Base-by-base conservation (phyloP, 1,139 yeast genomes). In the Hanseniaspora gamundiae region DNA sequence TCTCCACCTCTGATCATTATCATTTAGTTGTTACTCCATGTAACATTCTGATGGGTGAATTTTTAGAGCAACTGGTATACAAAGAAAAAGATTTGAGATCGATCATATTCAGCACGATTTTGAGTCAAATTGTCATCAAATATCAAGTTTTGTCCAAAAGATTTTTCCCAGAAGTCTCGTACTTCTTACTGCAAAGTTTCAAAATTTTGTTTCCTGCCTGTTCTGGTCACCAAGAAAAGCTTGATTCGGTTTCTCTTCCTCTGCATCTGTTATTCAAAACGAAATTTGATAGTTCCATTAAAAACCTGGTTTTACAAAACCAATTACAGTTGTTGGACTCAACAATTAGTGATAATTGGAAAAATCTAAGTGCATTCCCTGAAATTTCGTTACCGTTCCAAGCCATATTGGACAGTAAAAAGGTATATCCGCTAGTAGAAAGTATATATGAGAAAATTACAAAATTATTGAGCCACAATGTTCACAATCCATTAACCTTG, bases 1-100 rank as follows among this genome's bases (percentile, higher is more conserved):
- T 83, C 57, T 87, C 98, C 1, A 85, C 96, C 1, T 91, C 98
- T 0, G 99, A 93, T 68, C 93, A 87, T 58, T 91, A 85, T 62
- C 97, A 93, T 68, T 70, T 86, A 50, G 81, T 91, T 16, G 88
- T 80, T 4, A 87, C 96, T 0, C 95, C 97, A 2, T 73, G 93
- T 2, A 67, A 77, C 33, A 73, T 91, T 35, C 62, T 86, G 39
- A 76, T 87, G 68, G 75, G 80, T 44, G 91, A 86, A 60, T 69
- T 76, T 21, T 65, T 88, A 44, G 76, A 80, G 35, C 74, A 73
- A 48, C 57, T 71, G 29, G 66, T 71, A 31, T 58, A 66, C 24
- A 59, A 60, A 24, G 53, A 68, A 6, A 19, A 17, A 17, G 36
- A 14, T 33, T 47, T 67, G 24, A 60, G 60, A 11, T 71, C 68